Base-by-base conservation (phyloP, 495 filamentous ascomycete species). In the Neurospora hispaniola region DNA sequence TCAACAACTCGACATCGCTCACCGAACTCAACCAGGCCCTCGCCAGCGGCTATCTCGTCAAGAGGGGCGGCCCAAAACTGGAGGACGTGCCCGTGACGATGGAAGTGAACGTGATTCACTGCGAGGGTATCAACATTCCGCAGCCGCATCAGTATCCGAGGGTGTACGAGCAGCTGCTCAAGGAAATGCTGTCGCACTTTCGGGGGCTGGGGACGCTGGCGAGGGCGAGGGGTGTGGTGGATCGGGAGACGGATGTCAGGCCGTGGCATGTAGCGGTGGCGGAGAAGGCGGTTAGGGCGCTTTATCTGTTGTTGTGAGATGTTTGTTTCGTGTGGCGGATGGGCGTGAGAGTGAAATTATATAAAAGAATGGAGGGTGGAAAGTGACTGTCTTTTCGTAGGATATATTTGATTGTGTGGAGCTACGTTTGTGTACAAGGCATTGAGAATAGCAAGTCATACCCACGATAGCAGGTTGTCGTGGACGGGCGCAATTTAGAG, bases 181-280 rank as follows among this genome's bases (percentile, higher is more conserved):
- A 85, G 75, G 94, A 97, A 74, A 87, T 92, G 71, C 79, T 97
- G 73, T 82, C 80, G n/a, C 89, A 90, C 82, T 97, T 93, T 81
- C 82, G 92, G 48, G 90, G 88, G n/a, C 79, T 98, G 72, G 90
- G 88, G 0, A 88, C 90, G 39, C 83, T 98, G 78, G 92, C 92
- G 38, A 86, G 90, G 71, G 86, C 88, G 39, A 87, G 90, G 73
- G 92, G 92, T 5, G 84, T 92, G 59, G 84, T 89, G 70, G 88
- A 89, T 68, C 84, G 85, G 23, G 89, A 89, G 68, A 81, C 79
- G 35, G 90, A 90, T 72, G 86, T 90, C 0, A 78, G 94, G 75
- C 94, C 94, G 31, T 95, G 92, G 91, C 94, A 98, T 86, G 85
- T 98, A 74, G 91, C 89, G 38, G 91, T 89, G n/a, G 94, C 90